Percentiles rank a stretch among this genome's conserved stretches.
phyloP scores from a whole-genome alignment of 1,284 basidiomycete species.

The Tremellales sp. region DNA sequence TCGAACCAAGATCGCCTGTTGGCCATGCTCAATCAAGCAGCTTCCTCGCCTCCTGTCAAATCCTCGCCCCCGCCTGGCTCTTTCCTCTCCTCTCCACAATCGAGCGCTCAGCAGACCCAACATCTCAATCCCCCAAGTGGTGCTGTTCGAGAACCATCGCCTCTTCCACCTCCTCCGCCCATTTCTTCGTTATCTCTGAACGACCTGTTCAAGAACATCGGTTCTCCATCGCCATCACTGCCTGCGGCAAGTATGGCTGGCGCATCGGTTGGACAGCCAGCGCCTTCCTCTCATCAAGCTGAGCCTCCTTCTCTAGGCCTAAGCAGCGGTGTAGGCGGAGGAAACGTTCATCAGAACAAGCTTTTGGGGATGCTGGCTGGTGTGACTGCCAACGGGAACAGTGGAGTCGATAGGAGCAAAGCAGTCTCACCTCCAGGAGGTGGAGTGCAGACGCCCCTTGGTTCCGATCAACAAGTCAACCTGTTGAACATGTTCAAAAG shows the following conservation, averaged over 20 bases:
- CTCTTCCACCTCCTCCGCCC: constrained; percentile 20
- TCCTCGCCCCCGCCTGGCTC: constrained; percentile 2
- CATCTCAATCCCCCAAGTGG: constrained; percentile 1
- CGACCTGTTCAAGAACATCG: constrained; percentile 38
- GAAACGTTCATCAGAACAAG: constrained; percentile 15
- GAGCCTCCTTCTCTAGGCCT: no score
- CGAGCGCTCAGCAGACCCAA: neutral
- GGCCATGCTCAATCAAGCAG: constrained; percentile 36
- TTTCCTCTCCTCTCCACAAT: neutral
- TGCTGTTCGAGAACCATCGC: constrained; percentile 19
- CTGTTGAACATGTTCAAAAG: constrained; percentile 7
- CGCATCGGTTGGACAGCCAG: no score
- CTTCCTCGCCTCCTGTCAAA: constrained; percentile 6
- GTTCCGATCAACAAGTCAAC: constrained; percentile 2
- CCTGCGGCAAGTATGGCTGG: no score
- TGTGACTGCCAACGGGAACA: constrained; percentile 2
- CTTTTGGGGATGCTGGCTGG: constrained; percentile 21
- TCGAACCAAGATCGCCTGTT: constrained; percentile 28
- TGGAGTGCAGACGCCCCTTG: constrained; percentile 2
- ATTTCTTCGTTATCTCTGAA: constrained; percentile 29
- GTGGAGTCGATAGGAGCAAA: neutral
- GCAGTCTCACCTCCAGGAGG: constrained; percentile 2
- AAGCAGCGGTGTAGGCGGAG: neutral
- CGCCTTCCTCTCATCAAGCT: neutral
- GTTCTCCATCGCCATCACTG: constrained; percentile 10